A percentile compares a stretch with the other conserved stretches of the same genome.
Evolutionary conservation across 2,329 filamentous ascomycete genomes (phyloP).

Genomic region (Pestalotiopsis sp.): DNA sequence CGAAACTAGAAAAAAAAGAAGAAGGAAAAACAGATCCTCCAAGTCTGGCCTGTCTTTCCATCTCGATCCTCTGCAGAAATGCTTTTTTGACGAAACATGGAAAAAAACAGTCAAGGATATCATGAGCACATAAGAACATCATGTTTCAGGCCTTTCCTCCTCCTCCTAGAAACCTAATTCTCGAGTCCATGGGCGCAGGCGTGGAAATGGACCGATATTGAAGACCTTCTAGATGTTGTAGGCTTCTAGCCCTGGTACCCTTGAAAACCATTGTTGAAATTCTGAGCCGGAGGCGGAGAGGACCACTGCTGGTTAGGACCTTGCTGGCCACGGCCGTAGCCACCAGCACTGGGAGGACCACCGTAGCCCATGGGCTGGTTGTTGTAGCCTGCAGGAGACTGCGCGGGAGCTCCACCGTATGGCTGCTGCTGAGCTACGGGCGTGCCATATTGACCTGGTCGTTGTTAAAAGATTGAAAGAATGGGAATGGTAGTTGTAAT

Average conservation of each 20-base stretch:
- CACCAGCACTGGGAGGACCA: conserved; percentile 75
- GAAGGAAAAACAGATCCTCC: conserved; percentile 12
- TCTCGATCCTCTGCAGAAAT: not conserved
- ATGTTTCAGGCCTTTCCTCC: conserved; percentile 1
- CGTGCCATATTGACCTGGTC: conserved; percentile 52
- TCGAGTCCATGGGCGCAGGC: not conserved
- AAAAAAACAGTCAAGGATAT: conserved; percentile 5
- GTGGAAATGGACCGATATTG: not conserved
- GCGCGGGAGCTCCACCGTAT: conserved; percentile 64
- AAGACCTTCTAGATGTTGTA: not conserved
- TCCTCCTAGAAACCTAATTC: not conserved
- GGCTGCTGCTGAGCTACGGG: conserved; percentile 62
- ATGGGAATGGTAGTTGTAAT: not conserved
- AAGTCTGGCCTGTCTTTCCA: conserved; percentile 1
- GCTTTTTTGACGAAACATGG: conserved; percentile 2
- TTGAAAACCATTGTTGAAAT: conserved; percentile 64
- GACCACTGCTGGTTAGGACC: conserved; percentile 59
- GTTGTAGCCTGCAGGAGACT: conserved; percentile 64
- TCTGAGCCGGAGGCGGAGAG: conserved; percentile 54
- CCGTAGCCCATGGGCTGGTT: conserved; percentile 73
- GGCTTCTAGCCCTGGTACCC: conserved; percentile 60
- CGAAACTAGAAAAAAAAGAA: conserved; percentile 29
- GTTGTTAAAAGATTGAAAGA: conserved; percentile 35
- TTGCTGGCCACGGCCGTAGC: conserved; percentile 78
- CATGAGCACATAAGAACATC: conserved; percentile 1